Conservation (phyloP, 116 monocot species). For the Cymodocea nodosa region DNA sequence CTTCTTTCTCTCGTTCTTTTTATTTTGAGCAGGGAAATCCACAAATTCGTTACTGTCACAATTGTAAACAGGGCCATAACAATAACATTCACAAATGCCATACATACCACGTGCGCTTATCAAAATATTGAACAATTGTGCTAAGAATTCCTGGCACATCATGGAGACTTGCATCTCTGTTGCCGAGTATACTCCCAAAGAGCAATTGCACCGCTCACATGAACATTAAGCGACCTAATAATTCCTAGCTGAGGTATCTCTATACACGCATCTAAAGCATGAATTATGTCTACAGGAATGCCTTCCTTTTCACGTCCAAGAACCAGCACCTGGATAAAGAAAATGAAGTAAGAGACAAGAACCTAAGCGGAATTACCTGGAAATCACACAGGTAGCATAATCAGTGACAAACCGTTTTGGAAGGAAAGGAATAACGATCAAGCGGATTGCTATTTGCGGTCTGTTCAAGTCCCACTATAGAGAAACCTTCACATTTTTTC, state of each 20-base stretch:
- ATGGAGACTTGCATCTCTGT: slow-evolving; percentile 26
- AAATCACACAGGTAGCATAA: background rate
- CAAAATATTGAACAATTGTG: too few relatives aligned
- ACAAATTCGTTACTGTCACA: too few relatives aligned
- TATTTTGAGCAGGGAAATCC: too few relatives aligned
- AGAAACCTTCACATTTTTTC: slow-evolving; percentile 81
- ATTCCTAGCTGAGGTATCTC: slow-evolving; percentile 92
- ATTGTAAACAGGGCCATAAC: too few relatives aligned
- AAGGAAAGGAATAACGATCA: slow-evolving; percentile 62
- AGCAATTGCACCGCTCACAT: slow-evolving; percentile 93
- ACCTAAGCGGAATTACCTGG: background rate
- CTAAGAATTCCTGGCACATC: background rate
- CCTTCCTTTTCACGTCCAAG: slow-evolving; percentile 84
- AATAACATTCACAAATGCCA: too few relatives aligned
- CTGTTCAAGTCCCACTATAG: slow-evolving; percentile 86
- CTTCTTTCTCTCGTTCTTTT: too few relatives aligned
- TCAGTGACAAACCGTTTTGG: slow-evolving; percentile 45
- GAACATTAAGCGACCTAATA: slow-evolving; percentile 88
- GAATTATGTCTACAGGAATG: slow-evolving; percentile 88
- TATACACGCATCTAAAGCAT: slow-evolving; percentile 73
- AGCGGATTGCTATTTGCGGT: slow-evolving; percentile 81
- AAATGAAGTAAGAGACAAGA: background rate
- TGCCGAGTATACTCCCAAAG: slow-evolving; percentile 95
- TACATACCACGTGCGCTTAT: too few relatives aligned
- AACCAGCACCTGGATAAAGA: slow-evolving; percentile 50